These are phyloP conservation scores for Novymonas esmeraldas DNA, from an alignment of 208 protist species.

Conservation along the genomic window DNA sequence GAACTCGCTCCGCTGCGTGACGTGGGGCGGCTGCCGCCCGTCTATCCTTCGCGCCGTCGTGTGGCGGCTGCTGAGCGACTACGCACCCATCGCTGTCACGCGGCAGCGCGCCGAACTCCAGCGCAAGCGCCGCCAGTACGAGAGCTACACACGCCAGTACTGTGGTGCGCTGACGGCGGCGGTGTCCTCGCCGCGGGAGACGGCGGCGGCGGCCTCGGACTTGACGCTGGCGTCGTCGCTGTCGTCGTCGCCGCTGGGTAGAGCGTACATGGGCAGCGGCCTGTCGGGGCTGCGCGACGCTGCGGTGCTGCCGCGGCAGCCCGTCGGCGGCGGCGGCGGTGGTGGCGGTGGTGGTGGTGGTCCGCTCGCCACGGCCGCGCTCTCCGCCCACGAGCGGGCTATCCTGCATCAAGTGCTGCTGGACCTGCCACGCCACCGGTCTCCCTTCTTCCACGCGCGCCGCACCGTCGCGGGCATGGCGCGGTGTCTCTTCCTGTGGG, in stretches of 20 bases:
- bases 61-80: slow-evolving; percentile 71
- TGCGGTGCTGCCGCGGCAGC: not conserved
- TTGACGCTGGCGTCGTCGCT: not conserved
- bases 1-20: slow-evolving; percentile 45
- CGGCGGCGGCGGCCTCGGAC: not conserved
- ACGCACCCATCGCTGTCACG: slow-evolving; percentile 31
- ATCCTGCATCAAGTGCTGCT: slow-evolving; percentile 77
- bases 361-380: not conserved
- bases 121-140: slow-evolving; percentile 73
- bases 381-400: slow-evolving; percentile 56
- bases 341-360: slow-evolving; percentile 4
- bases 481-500: slow-evolving; percentile 93
- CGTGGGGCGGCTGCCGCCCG: slow-evolving; percentile 57
- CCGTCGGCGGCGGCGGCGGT: not conserved
- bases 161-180: slow-evolving; percentile 29
- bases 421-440: slow-evolving; percentile 74
- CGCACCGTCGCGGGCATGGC: slow-evolving; percentile 62
- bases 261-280: not conserved
- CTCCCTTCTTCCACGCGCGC: slow-evolving; percentile 59
- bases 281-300: not conserved
- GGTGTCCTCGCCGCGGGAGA: slow-evolving; percentile 17
- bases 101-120: slow-evolving; percentile 59
- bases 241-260: not conserved
- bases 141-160: slow-evolving; percentile 56
- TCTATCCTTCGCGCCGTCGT: slow-evolving; percentile 45